These are phyloP conservation scores for Stramenopiles sp. DNA, from an alignment of 352 stramenopile species.

Conservation along the genomic window DNA sequence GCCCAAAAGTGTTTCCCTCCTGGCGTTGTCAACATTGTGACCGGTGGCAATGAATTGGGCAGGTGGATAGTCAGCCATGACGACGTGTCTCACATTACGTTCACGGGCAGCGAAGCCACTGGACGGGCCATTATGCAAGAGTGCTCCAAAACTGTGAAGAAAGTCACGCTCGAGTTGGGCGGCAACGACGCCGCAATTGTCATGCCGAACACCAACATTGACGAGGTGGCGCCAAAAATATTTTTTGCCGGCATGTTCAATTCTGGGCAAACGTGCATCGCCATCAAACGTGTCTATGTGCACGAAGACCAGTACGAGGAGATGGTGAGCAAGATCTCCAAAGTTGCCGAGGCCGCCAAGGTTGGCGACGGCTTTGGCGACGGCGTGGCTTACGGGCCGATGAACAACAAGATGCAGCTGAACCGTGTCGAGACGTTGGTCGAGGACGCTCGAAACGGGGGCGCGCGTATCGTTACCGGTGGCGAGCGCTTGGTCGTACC, in stretches of 20 bases:
- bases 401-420: conserved; percentile 23
- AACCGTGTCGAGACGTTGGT: conserved; percentile 21
- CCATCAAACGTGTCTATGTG: conserved; percentile 25
- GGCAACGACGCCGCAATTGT: conserved; percentile 24
- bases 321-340: conserved; percentile 17
- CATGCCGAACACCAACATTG: conserved; percentile 15
- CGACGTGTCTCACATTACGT: conserved; percentile 23
- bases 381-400: conserved; percentile 21
- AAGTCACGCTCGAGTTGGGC: conserved; percentile 24
- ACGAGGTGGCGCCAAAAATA: conserved; percentile 15
- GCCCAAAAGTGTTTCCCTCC: conserved; percentile 21
- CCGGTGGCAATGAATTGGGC: conserved; percentile 22
- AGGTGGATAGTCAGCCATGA: conserved; percentile 19
- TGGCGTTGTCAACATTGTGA: conserved; percentile 21
- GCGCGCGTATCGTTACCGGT: conserved; percentile 18
- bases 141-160: conserved; percentile 18
- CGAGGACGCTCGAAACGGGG: conserved; percentile 21
- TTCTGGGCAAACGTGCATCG: conserved; percentile 25
- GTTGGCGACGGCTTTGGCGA: conserved; percentile 24
- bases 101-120: conserved; percentile 22
- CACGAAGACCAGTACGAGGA: conserved; percentile 23
- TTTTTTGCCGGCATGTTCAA: conserved; percentile 17
- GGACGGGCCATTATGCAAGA: conserved; percentile 19
- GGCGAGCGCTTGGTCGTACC: conserved; percentile 18
- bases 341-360: conserved; percentile 20